Conservation (phyloP, 768 basidiomycete species). For the Xerocomellus chrysenteron region DNA sequence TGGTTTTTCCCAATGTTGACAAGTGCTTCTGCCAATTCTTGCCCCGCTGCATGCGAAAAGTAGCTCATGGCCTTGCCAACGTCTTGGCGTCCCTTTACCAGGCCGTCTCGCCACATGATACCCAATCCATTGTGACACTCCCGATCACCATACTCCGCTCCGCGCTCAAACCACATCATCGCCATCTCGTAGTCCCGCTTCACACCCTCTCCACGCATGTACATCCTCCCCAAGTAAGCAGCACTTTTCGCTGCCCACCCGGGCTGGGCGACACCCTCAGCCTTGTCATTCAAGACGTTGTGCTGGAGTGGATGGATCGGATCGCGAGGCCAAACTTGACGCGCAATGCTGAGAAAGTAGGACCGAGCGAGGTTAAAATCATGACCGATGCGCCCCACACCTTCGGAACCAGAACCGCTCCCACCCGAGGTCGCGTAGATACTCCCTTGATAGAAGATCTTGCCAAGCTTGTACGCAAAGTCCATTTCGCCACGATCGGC, state of each 20-base stretch:
- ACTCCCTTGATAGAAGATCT: slow-evolving; percentile 94
- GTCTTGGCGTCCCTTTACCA: slow-evolving; percentile 70
- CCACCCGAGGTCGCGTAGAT: slow-evolving; percentile 82
- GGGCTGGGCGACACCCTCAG: slow-evolving; percentile 49
- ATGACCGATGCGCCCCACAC: slow-evolving; percentile 84
- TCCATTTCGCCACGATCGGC: slow-evolving; percentile 88
- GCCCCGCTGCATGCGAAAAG: slow-evolving; percentile 78
- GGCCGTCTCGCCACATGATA: slow-evolving; percentile 88
- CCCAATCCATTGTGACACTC: slow-evolving; percentile 91
- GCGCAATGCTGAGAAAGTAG: slow-evolving; percentile 85
- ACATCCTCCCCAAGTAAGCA: slow-evolving; percentile 91
- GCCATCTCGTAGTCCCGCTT: slow-evolving; percentile 72
- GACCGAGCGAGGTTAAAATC: slow-evolving; percentile 73
- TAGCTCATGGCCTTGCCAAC: slow-evolving; percentile 57
- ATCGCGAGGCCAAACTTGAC: slow-evolving; percentile 87
- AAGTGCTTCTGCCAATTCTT: slow-evolving; percentile 90
- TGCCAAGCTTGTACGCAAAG: slow-evolving; percentile 90
- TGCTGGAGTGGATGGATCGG: slow-evolving; percentile 53
- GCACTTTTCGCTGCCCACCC: slow-evolving; percentile 77
- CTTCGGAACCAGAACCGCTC: slow-evolving; percentile 83
- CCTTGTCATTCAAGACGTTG: slow-evolving; percentile 43
- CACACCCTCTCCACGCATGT: slow-evolving; percentile 88
- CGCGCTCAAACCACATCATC: slow-evolving; percentile 94
- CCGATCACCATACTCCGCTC: slow-evolving; percentile 73
- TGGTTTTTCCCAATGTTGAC: slow-evolving; percentile 86